A percentile compares a stretch with the other conserved stretches of the same genome.
phyloP scores from a whole-genome alignment of 2,329 filamentous ascomycete species.

The Sclerotinia borealis region DNA sequence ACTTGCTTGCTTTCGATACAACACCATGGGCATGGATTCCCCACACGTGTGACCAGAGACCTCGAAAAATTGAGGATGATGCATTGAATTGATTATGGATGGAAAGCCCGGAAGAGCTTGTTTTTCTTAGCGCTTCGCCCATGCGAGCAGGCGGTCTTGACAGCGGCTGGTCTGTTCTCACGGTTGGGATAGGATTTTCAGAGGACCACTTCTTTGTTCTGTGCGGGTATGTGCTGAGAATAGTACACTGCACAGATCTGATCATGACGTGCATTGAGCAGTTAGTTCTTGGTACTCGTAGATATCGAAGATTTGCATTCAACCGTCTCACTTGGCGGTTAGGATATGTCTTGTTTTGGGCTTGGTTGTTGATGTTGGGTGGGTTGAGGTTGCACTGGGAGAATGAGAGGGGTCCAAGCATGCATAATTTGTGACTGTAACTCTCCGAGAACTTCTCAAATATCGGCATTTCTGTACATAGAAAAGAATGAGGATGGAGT shows the following conservation, averaged over 20 bases:
- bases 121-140: not conserved
- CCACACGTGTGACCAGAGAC: not conserved
- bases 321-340: constrained; percentile 1
- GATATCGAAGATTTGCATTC: not conserved
- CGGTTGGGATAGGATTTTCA: not conserved
- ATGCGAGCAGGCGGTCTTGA: not conserved
- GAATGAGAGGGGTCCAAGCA: not conserved
- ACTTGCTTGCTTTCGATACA: not conserved
- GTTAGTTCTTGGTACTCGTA: not conserved
- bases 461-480: not conserved
- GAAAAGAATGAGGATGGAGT: not conserved
- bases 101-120: not conserved
- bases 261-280: not conserved
- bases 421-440: constrained; percentile 4
- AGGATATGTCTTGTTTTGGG: not conserved
- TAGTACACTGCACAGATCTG: not conserved
- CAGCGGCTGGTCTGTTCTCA: not conserved
- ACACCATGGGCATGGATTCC: not conserved
- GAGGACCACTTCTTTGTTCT: not conserved
- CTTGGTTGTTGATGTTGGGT: not conserved
- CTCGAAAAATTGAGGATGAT: not conserved
- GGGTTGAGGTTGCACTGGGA: not conserved
- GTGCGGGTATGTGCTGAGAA: constrained; percentile 6
- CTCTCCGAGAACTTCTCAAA: not conserved
- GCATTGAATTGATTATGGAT: not conserved